phyloP scores from a whole-genome alignment of 1,284 basidiomycete species.

The Cerioporus squamosus region DNA sequence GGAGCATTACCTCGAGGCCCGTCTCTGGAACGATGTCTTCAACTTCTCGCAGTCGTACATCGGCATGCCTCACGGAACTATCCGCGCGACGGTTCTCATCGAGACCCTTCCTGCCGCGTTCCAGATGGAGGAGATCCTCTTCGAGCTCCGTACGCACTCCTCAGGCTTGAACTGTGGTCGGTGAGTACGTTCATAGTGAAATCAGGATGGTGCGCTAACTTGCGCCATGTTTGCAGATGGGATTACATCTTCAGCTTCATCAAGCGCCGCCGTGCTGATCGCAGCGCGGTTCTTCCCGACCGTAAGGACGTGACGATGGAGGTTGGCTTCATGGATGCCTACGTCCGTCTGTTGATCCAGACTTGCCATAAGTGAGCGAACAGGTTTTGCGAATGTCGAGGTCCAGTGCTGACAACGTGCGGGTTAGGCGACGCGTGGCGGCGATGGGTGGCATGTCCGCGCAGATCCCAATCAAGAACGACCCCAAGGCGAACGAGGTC shows the following conservation, averaged over 20 bases:
- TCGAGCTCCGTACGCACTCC: conserved; percentile 95
- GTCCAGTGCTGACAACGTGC: conserved; percentile 1
- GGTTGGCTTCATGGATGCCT: conserved; percentile 97
- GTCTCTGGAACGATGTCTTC: conserved; percentile 98
- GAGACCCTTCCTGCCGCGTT: conserved; percentile 98
- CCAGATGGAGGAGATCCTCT: conserved; percentile 99
- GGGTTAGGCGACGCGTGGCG: conserved; percentile 87
- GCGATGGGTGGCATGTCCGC: conserved; percentile 99
- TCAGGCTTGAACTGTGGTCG: conserved; percentile 97
- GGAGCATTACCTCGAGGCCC: conserved; percentile 98
- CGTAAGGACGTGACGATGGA: conserved; percentile 99
- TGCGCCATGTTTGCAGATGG: conserved; percentile 61
- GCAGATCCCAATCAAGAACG: conserved; percentile 98
- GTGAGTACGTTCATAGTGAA: conserved; percentile 39
- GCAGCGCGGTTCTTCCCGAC: conserved; percentile 87
- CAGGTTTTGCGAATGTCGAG: neutral
- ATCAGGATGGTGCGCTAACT: neutral
- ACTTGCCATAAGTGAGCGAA: conserved; percentile 89
- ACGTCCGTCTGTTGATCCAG: conserved; percentile 95
- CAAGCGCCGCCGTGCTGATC: conserved; percentile 89
- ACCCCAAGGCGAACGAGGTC: conserved; percentile 90
- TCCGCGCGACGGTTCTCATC: conserved; percentile 94
- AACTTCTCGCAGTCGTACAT: conserved; percentile 93
- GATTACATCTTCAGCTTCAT: conserved; percentile 99
- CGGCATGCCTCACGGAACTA: conserved; percentile 83